Percentiles rank a stretch among this genome's conserved stretches.
phyloP scores from a whole-genome alignment of 2,329 filamentous ascomycete genomes.

The Nigrograna mackinnonii region DNA sequence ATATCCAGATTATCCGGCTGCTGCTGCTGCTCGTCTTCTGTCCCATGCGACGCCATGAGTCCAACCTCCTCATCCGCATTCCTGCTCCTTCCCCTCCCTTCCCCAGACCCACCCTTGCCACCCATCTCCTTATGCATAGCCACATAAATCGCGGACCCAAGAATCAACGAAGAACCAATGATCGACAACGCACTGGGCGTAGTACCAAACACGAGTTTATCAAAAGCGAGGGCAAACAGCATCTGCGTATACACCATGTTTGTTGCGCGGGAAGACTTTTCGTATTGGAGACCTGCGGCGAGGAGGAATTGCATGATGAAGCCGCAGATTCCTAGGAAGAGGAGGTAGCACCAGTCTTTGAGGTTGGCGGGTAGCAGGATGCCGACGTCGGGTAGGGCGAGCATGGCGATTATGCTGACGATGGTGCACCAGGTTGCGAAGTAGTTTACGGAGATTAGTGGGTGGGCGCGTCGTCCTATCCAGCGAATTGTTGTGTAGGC shows the following conservation, averaged over 20 bases:
- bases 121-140: conserved; percentile 56
- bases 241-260: conserved; percentile 73
- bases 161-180: conserved; percentile 64
- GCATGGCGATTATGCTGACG: conserved; percentile 66
- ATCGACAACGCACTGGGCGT: conserved; percentile 62
- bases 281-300: conserved; percentile 73
- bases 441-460: conserved; percentile 85
- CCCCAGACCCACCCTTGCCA: conserved; percentile 18
- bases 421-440: conserved; percentile 73
- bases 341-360: conserved; percentile 68
- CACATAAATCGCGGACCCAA: conserved; percentile 68
- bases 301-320: conserved; percentile 88
- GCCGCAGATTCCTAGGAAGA: conserved; percentile 72
- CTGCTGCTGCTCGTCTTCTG: conserved; percentile 12
- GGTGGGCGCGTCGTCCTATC: conserved; percentile 79
- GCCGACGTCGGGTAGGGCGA: conserved; percentile 57
- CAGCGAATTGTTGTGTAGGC: conserved; percentile 77
- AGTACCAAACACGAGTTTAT: conserved; percentile 66
- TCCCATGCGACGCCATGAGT: conserved; percentile 25
- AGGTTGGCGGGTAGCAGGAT: conserved; percentile 59
- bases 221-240: conserved; percentile 68
- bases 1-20: conserved; percentile 16
- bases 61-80: conserved; percentile 43
- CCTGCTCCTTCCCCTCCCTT: conserved; percentile 13
- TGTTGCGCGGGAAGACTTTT: conserved; percentile 65